Conservation (phyloP, 2,329 filamentous ascomycete genomes). For the Harringtonia lauricola region DNA sequence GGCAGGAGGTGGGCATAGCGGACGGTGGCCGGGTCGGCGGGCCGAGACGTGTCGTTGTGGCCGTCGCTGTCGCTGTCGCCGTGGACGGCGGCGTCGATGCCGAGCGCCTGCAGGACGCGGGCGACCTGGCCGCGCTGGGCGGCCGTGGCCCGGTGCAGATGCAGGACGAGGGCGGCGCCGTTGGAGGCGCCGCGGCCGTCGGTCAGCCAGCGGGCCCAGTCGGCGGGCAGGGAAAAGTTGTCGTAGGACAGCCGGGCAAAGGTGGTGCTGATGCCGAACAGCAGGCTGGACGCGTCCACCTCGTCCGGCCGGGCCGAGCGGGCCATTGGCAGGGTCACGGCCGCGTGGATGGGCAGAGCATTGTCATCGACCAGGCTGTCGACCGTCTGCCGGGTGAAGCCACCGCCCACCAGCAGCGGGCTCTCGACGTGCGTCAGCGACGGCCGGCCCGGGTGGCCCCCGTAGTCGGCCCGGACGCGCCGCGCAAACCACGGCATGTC, state of each 20-base stretch:
- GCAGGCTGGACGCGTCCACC: constrained; percentile 25
- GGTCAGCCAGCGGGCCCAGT: constrained; percentile 36
- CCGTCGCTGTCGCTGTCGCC: constrained; percentile 1
- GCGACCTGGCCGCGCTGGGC: constrained; percentile 21
- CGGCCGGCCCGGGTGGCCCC: constrained; percentile 5
- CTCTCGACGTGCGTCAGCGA: constrained; percentile 13
- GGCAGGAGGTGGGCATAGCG: constrained; percentile 10
- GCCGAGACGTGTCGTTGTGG: background rate
- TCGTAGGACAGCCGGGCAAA: constrained; percentile 26
- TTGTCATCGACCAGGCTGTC: constrained; percentile 5
- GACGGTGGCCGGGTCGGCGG: constrained; percentile 6
- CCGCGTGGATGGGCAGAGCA: constrained; percentile 9
- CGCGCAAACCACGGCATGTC: constrained; percentile 15
- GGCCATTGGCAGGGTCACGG: constrained; percentile 22
- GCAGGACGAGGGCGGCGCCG: constrained; percentile 30
- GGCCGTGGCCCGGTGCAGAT: constrained; percentile 26
- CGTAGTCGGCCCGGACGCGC: constrained; percentile 8
- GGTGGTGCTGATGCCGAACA: constrained; percentile 33
- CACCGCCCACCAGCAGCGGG: constrained; percentile 6
- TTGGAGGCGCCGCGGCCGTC: constrained; percentile 27
- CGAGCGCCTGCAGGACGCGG: constrained; percentile 20
- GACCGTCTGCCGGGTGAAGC: background rate
- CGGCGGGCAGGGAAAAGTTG: constrained; percentile 26
- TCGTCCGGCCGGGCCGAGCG: constrained; percentile 19
- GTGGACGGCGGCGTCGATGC: constrained; percentile 25